Conservation (phyloP, 2,329 filamentous ascomycete genomes). For the Pyricularia grisea region DNA sequence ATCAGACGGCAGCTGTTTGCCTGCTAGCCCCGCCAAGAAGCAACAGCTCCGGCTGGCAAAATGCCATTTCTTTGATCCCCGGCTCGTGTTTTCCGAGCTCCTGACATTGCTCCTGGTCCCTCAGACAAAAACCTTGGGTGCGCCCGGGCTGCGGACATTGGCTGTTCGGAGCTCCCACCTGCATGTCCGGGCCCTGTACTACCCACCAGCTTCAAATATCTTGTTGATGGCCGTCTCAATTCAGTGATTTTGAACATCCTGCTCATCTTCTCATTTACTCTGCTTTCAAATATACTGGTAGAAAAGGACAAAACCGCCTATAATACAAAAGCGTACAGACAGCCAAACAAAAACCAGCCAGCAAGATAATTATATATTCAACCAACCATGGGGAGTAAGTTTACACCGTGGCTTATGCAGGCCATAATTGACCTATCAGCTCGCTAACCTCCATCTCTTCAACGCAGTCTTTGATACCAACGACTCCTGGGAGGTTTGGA, state of each 20-base stretch:
- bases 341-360: too few species aligned
- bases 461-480: constrained; percentile 1
- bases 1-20: background rate
- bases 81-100: background rate
- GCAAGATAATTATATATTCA: background rate
- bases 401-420: background rate
- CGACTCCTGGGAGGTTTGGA: background rate
- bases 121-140: background rate
- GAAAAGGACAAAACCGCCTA: background rate
- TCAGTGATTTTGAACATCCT: background rate
- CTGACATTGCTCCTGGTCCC: background rate
- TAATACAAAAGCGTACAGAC: background rate
- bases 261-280: background rate
- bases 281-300: background rate
- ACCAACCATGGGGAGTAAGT: background rate
- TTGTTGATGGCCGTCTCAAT: background rate
- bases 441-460: background rate
- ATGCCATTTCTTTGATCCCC: background rate
- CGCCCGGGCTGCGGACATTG: background rate
- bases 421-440: background rate
- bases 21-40: background rate
- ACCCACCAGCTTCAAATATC: background rate
- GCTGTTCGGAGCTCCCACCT: background rate
- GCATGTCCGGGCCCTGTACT: background rate
- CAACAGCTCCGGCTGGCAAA: background rate